Evolutionary conservation across 1,284 basidiomycete species (phyloP).

Genomic region (Cyathus pygmaeus): DNA sequence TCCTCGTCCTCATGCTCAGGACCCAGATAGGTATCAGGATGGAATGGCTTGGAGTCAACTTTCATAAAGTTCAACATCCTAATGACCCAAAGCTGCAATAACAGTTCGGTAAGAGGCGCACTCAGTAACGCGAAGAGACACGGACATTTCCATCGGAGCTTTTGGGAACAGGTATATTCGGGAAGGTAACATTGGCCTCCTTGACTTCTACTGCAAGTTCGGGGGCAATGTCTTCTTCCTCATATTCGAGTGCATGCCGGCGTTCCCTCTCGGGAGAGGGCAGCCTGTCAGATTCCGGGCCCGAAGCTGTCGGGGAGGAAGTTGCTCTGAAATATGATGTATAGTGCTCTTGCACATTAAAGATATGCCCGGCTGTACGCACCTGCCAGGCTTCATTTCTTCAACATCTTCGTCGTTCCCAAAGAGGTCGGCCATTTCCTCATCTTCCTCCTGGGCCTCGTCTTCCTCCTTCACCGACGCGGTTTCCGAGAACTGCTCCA

Average conservation of each 20-base stretch:
- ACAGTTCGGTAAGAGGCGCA: slow-evolving; percentile 2
- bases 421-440: slow-evolving; percentile 82
- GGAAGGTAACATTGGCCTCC: slow-evolving; percentile 79
- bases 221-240: slow-evolving; percentile 76
- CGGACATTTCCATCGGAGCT: slow-evolving; percentile 78
- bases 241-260: slow-evolving; percentile 81
- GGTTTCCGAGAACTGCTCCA: slow-evolving; percentile 33
- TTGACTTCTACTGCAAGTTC: slow-evolving; percentile 65
- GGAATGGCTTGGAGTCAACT: slow-evolving; percentile 85
- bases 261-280: slow-evolving; percentile 74
- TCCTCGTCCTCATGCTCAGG: slow-evolving; percentile 83
- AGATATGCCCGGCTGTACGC: slow-evolving; percentile 13
- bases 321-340: slow-evolving; percentile 32
- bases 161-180: slow-evolving; percentile 80
- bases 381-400: slow-evolving; percentile 56
- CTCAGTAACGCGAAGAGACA: slow-evolving; percentile 8
- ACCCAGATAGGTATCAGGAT: slow-evolving; percentile 81
- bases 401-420: slow-evolving; percentile 75
- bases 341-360: no score
- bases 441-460: slow-evolving; percentile 56
- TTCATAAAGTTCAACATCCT: slow-evolving; percentile 87
- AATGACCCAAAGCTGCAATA: slow-evolving; percentile 78
- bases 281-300: slow-evolving; percentile 70
- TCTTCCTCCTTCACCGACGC: slow-evolving; percentile 5
- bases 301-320: slow-evolving; percentile 61